Conservation (phyloP, 1,284 basidiomycete species). For the Leccinum variabile region DNA sequence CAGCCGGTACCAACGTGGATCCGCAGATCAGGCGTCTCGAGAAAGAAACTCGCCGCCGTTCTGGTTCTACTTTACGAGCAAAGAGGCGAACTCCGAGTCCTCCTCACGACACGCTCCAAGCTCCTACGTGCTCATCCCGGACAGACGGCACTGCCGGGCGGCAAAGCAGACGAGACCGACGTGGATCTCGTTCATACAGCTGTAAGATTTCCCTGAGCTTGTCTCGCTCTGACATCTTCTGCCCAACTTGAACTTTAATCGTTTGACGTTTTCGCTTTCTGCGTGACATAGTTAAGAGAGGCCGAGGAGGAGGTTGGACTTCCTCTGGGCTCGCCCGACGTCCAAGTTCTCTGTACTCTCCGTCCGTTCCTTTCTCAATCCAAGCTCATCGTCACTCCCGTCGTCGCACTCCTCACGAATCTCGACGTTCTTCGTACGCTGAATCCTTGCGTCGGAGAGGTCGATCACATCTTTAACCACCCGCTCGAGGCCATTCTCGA, state of each 20-base stretch:
- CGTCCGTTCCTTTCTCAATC: conserved; percentile 71
- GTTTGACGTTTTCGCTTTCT: conserved; percentile 1
- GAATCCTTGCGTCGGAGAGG: conserved; percentile 62
- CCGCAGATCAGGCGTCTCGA: conserved; percentile 49
- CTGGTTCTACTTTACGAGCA: conserved; percentile 76
- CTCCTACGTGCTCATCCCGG: conserved; percentile 73
- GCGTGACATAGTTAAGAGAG: conserved; percentile 61
- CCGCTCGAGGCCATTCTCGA: conserved; percentile 72
- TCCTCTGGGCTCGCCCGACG: conserved; percentile 53
- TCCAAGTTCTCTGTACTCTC: conserved; percentile 66
- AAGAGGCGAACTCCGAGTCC: conserved; percentile 63
- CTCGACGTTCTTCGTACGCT: conserved; percentile 49
- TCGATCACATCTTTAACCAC: conserved; percentile 77
- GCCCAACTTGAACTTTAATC: not conserved
- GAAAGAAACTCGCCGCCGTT: conserved; percentile 65
- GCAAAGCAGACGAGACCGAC: conserved; percentile 74
- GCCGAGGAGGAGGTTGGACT: conserved; percentile 81
- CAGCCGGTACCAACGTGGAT: not conserved
- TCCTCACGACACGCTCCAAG: conserved; percentile 84
- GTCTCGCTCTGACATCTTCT: not conserved
- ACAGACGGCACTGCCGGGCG: conserved; percentile 79
- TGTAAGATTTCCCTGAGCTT: conserved; percentile 43
- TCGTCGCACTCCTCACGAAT: conserved; percentile 70
- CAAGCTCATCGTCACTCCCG: conserved; percentile 64
- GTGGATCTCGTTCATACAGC: conserved; percentile 65